phyloP scores from a whole-genome alignment of 2,329 filamentous ascomycete species.

The Erysiphe pisi region DNA sequence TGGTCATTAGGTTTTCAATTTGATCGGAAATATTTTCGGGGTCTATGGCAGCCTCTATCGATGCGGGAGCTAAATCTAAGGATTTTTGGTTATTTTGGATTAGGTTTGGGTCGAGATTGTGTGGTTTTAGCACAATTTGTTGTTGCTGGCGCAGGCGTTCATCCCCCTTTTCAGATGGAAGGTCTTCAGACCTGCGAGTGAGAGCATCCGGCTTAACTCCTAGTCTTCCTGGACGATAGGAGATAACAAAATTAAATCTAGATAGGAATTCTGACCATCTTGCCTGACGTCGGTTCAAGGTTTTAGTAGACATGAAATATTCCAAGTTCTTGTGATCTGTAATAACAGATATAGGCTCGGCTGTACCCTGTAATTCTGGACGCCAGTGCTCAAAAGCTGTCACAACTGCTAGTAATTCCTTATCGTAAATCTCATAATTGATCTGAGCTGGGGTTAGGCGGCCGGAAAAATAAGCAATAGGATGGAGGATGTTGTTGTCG shows the following conservation, averaged over 20 bases:
- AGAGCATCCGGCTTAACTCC: neutral
- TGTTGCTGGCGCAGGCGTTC: neutral
- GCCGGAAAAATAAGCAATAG: neutral
- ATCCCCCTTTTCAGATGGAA: neutral
- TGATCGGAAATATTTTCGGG: too few relatives aligned
- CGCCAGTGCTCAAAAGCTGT: neutral
- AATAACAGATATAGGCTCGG: neutral
- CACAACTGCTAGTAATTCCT: neutral
- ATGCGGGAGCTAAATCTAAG: too few relatives aligned
- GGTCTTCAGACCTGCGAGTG: neutral
- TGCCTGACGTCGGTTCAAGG: too few relatives aligned
- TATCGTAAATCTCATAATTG: neutral
- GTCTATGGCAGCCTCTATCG: too few relatives aligned
- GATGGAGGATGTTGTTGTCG: neutral
- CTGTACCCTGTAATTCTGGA: neutral
- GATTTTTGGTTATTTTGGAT: neutral
- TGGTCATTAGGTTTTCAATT: slow-evolving; percentile 7
- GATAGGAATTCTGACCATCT: too few relatives aligned
- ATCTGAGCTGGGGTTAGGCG: neutral
- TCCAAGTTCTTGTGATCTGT: too few relatives aligned
- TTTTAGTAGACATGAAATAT: too few relatives aligned
- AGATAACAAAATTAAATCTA: too few relatives aligned
- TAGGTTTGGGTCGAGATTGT: slow-evolving; percentile 10
- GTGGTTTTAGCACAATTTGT: neutral
- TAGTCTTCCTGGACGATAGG: neutral